Evolutionary conservation across 1,139 yeast genomes (phyloP).

Genomic region (Saccharomyces hybrid): DNA sequence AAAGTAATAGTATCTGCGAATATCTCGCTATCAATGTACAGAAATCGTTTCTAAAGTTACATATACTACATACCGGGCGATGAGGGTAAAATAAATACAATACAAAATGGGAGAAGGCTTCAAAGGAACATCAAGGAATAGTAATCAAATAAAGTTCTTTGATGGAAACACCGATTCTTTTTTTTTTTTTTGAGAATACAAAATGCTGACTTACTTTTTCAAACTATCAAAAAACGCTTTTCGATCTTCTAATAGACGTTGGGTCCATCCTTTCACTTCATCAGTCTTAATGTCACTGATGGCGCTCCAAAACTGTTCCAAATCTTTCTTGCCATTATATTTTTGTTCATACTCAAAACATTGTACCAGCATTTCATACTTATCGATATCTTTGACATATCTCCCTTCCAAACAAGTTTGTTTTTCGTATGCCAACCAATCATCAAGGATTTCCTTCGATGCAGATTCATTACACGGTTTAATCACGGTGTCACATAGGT

Average conservation of each 20-base stretch:
- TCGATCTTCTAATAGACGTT: conserved; percentile 56
- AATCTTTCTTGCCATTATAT: conserved; percentile 46
- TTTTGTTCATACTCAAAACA: conserved; percentile 83
- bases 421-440: conserved; percentile 90
- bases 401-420: conserved; percentile 76
- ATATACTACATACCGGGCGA: no score
- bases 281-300: conserved; percentile 58
- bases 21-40: no score
- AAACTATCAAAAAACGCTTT: conserved; percentile 28
- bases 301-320: conserved; percentile 66
- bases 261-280: conserved; percentile 67
- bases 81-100: no score
- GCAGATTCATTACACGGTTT: conserved; percentile 55
- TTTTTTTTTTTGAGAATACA: no score
- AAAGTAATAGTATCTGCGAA: no score
- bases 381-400: conserved; percentile 91
- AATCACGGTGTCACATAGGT: conserved; percentile 50
- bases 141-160: no score
- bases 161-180: no score
- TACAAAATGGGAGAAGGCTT: no score
- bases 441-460: conserved; percentile 57
- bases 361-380: conserved; percentile 86
- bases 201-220: no score
- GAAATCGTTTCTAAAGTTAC: no score
- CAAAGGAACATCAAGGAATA: no score